Conservation (phyloP, 441 rosid genomes). For the Pelargonium cotyledonis region DNA sequence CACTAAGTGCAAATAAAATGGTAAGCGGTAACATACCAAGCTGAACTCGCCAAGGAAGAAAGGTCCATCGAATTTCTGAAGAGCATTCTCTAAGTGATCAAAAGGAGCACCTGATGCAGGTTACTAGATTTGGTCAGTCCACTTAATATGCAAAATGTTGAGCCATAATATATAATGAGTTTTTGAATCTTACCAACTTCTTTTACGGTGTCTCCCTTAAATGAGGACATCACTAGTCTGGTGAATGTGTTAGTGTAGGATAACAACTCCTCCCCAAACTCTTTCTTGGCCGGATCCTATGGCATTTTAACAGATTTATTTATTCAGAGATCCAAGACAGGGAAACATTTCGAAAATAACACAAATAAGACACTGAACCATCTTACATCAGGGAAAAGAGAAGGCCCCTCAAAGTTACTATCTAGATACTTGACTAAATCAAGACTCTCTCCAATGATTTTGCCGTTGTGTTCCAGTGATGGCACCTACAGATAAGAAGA, state of each 20-base stretch:
- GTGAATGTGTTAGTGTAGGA: conserved; percentile 46
- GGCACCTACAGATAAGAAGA: conserved; percentile 48
- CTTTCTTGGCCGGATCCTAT: conserved; percentile 66
- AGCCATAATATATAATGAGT: neutral
- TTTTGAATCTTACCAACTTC: conserved; percentile 47
- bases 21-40: conserved; percentile 35
- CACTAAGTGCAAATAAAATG: too few relatives aligned
- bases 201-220: conserved; percentile 49
- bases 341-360: neutral
- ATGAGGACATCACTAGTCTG: conserved; percentile 33
- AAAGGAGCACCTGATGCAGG: conserved; percentile 53
- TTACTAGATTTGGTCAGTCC: conserved; percentile 5
- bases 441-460: conserved; percentile 75
- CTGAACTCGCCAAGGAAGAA: conserved; percentile 81
- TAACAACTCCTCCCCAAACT: conserved; percentile 59
- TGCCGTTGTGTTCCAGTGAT: conserved; percentile 78
- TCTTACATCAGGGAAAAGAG: conserved; percentile 59
- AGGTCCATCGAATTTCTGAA: conserved; percentile 61
- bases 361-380: neutral
- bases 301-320: conserved; percentile 13
- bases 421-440: conserved; percentile 74
- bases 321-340: neutral
- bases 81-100: conserved; percentile 65
- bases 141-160: neutral
- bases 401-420: conserved; percentile 69